These are phyloP conservation scores for Clitopilus passeckerianus DNA, from an alignment of 768 basidiomycete species.

Conservation along the genomic window DNA sequence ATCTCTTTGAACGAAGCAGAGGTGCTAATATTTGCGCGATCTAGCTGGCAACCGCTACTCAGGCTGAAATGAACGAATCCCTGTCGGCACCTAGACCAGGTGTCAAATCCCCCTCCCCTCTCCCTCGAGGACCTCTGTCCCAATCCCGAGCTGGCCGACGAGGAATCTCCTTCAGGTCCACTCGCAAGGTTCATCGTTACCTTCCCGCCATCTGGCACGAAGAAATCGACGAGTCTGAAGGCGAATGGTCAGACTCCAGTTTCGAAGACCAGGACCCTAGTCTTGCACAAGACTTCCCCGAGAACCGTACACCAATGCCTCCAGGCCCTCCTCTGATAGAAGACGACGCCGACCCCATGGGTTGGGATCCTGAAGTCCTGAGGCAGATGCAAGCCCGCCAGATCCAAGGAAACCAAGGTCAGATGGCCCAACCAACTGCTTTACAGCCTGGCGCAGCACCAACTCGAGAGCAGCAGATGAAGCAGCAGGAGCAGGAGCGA, in stretches of 20 bases:
- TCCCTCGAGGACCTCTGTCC: slow-evolving; percentile 17
- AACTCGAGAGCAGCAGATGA: slow-evolving; percentile 24
- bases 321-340: neutral
- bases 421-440: slow-evolving; percentile 24
- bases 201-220: slow-evolving; percentile 83
- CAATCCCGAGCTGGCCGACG: slow-evolving; percentile 32
- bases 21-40: slow-evolving; percentile 3
- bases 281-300: slow-evolving; percentile 40
- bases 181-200: slow-evolving; percentile 67
- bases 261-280: slow-evolving; percentile 69
- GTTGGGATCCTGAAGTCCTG: slow-evolving; percentile 75
- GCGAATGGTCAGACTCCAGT: slow-evolving; percentile 63
- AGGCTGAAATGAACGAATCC: slow-evolving; percentile 60
- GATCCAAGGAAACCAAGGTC: slow-evolving; percentile 15
- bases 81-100: slow-evolving; percentile 41
- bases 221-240: slow-evolving; percentile 59
- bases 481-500: slow-evolving; percentile 22
- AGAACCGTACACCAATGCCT: slow-evolving; percentile 29
- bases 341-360: slow-evolving; percentile 68
- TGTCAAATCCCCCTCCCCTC: slow-evolving; percentile 52
- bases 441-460: slow-evolving; percentile 26
- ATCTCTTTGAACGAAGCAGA: slow-evolving; percentile 1
- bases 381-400: slow-evolving; percentile 40
- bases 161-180: slow-evolving; percentile 68
- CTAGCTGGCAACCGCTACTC: slow-evolving; percentile 72